These are phyloP conservation scores for Leccinum truebloodii DNA, from an alignment of 768 basidiomycete species.

Conservation along the genomic window DNA sequence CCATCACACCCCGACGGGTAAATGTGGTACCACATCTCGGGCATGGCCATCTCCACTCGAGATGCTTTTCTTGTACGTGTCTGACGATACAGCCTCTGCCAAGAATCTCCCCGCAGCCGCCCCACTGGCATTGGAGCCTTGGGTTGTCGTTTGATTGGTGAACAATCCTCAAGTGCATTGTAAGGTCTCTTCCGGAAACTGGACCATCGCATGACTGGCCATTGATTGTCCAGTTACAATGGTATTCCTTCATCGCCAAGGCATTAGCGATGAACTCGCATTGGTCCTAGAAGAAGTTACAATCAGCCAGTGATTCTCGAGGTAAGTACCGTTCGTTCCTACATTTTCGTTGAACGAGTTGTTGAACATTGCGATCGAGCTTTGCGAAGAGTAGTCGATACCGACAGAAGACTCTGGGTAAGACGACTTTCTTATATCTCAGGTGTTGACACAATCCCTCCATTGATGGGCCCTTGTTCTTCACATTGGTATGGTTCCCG, in stretches of 20 bases:
- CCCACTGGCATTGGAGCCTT: conserved; percentile 19
- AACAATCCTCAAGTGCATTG: conserved; percentile 14
- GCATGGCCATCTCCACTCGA: conserved; percentile 26
- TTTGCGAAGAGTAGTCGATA: neutral
- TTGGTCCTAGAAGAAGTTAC: conserved; percentile 5
- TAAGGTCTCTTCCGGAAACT: conserved; percentile 19
- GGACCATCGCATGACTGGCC: conserved; percentile 10
- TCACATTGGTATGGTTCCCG: conserved; percentile 18
- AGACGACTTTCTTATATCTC: conserved; percentile 14
- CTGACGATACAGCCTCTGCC: conserved; percentile 18
- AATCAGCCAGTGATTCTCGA: neutral
- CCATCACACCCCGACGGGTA: conserved; percentile 25
- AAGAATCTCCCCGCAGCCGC: conserved; percentile 17
- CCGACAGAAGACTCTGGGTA: neutral
- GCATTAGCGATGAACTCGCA: conserved; percentile 14
- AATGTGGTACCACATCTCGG: conserved; percentile 16
- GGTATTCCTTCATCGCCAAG: neutral
- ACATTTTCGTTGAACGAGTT: conserved; percentile 17
- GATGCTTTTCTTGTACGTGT: conserved; percentile 28
- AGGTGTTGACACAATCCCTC: neutral
- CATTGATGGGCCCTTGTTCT: neutral
- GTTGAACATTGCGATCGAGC: conserved; percentile 14
- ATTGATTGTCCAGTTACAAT: conserved; percentile 14
- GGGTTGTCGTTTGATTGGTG: conserved; percentile 9
- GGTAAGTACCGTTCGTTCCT: neutral